phyloP scores from a whole-genome alignment of 371 early-diverging fungal species.

The Choanephora cucurbitarum region DNA sequence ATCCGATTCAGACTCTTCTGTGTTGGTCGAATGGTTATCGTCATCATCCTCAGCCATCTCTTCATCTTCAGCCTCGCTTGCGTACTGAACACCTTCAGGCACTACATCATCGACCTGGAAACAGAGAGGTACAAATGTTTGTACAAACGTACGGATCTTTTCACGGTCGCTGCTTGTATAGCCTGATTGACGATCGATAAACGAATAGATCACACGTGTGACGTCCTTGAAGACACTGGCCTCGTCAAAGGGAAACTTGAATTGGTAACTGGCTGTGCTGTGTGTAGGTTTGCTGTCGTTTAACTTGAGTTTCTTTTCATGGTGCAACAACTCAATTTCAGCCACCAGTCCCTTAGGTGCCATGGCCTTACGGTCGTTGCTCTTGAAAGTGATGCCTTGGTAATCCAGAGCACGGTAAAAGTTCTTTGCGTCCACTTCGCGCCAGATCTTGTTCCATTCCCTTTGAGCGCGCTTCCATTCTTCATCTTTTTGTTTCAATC shows the following conservation, averaged over 20 bases:
- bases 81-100: slow-evolving; percentile 35
- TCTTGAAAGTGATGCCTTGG: slow-evolving; percentile 88
- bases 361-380: slow-evolving; percentile 84
- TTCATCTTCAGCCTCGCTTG: slow-evolving; percentile 43
- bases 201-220: slow-evolving; percentile 59
- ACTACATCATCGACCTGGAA: slow-evolving; percentile 60
- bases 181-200: slow-evolving; percentile 53
- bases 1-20: slow-evolving; percentile 44
- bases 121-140: slow-evolving; percentile 72
- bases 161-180: slow-evolving; percentile 67
- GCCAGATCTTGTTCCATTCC: slow-evolving; percentile 96
- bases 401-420: slow-evolving; percentile 97
- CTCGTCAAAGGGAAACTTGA: slow-evolving; percentile 65
- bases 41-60: slow-evolving; percentile 39
- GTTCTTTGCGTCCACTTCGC: slow-evolving; percentile 91
- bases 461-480: slow-evolving; percentile 82
- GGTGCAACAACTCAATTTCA: slow-evolving; percentile 80
- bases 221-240: slow-evolving; percentile 64
- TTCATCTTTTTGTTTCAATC: slow-evolving; percentile 95
- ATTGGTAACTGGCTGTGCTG: slow-evolving; percentile 60
- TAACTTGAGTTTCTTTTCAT: slow-evolving; percentile 21
- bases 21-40: slow-evolving; percentile 35
- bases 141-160: slow-evolving; percentile 74
- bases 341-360: slow-evolving; percentile 74
- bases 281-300: slow-evolving; percentile 4